These are phyloP conservation scores for Fusarium nematophilum DNA, from an alignment of 2,329 filamentous ascomycete species.

Conservation along the genomic window DNA sequence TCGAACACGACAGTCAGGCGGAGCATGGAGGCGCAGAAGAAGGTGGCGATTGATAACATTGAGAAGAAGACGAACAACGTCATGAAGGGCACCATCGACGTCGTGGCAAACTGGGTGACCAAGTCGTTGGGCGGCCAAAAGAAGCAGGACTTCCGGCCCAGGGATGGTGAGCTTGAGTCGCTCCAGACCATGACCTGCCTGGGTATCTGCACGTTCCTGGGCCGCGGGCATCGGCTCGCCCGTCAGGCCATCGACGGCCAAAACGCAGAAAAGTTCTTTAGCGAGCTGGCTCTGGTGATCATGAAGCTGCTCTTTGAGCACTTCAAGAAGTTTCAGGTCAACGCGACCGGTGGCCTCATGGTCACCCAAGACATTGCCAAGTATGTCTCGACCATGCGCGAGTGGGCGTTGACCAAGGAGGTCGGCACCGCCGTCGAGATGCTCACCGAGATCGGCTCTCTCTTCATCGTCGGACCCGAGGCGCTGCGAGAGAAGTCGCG, in stretches of 20 bases:
- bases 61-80: conserved; percentile 82
- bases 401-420: conserved; percentile 80
- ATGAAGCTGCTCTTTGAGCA: conserved; percentile 87
- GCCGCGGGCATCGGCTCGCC: conserved; percentile 71
- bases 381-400: conserved; percentile 86
- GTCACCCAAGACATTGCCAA: conserved; percentile 96
- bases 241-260: conserved; percentile 80
- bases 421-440: conserved; percentile 81
- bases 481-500: conserved; percentile 78
- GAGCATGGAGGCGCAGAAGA: conserved; percentile 87
- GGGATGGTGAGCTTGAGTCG: conserved; percentile 81
- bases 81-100: conserved; percentile 69
- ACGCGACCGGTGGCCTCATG: conserved; percentile 92
- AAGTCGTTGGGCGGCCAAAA: conserved; percentile 81
- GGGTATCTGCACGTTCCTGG: conserved; percentile 83
- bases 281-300: conserved; percentile 84
- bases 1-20: conserved; percentile 90
- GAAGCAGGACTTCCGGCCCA: conserved; percentile 91
- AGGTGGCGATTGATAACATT: conserved; percentile 77
- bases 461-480: conserved; percentile 93
- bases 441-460: conserved; percentile 89
- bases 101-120: conserved; percentile 79
- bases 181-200: conserved; percentile 89
- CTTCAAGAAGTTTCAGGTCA: conserved; percentile 94
- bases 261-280: conserved; percentile 84